These are phyloP conservation scores for Nissolia schottii DNA, from an alignment of 306 rosid genomes.

Conservation along the genomic window DNA sequence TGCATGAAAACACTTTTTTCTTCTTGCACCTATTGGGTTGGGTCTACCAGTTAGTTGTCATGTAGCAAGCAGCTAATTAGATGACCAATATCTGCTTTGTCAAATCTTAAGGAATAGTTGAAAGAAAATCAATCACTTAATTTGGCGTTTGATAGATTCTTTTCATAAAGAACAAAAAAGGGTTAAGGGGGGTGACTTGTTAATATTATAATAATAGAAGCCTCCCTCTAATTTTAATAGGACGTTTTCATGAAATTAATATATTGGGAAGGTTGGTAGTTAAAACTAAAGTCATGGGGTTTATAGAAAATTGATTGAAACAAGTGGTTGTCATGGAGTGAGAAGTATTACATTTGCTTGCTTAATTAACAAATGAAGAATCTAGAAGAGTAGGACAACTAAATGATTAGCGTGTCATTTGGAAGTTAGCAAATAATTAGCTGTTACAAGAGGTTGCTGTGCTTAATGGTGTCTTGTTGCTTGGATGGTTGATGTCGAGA, in stretches of 20 bases:
- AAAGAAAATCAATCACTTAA: neutral
- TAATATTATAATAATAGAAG: neutral
- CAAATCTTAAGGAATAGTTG: neutral
- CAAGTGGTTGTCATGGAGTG: slow-evolving; percentile 28
- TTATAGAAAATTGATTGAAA: neutral
- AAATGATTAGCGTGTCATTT: slow-evolving; percentile 28
- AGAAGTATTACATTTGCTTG: slow-evolving; percentile 12
- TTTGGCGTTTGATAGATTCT: neutral
- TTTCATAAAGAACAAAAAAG: neutral
- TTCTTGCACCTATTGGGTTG: too few relatives aligned
- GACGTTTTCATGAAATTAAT: neutral
- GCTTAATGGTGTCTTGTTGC: slow-evolving; percentile 32
- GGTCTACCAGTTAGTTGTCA: neutral
- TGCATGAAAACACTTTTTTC: too few relatives aligned
- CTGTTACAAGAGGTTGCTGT: slow-evolving; percentile 24
- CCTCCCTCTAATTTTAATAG: neutral
- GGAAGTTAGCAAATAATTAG: slow-evolving; percentile 11
- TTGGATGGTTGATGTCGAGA: slow-evolving; percentile 22
- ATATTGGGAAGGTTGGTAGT: neutral
- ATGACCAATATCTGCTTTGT: neutral
- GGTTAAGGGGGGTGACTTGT: too few relatives aligned
- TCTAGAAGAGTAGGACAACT: slow-evolving; percentile 19
- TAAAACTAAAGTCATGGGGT: slow-evolving; percentile 1
- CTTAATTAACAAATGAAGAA: slow-evolving; percentile 29
- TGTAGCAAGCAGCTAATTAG: neutral